Evolutionary conservation across 2,329 filamentous ascomycete species (phyloP), one percentile per base, ranked within the genome.

Genomic region (Purpureocillium takamizusanense): DNA sequence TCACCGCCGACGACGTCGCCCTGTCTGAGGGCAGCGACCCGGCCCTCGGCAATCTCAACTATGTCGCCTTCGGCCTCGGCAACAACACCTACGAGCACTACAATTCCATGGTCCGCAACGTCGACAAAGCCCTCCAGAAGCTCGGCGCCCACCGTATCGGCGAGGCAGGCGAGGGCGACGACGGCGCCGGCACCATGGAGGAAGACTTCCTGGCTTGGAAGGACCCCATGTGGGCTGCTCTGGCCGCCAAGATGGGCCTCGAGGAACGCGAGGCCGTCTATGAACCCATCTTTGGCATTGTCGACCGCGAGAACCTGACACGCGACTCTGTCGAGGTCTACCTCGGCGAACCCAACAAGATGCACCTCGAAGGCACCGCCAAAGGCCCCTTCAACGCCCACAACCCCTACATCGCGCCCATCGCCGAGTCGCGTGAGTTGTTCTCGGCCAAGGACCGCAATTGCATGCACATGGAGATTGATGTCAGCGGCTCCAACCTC

Each of bases 81-180:
- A 98, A 98, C 73, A 98, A 97, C 71, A 97, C 92, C 21, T 98
- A 98, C 60, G 92, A 98, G 60, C 92, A 98, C 71, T 98, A 95
- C 74, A 98, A 98, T 69, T 84, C 84, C 37, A 95, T 98, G 87
- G 89, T 98, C 43, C 87, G 90, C 60, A 86, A 90, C 46, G 82
- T 97, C 41, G 80, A 92, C 65, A 80, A 83, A 60, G 81, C 80
- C 45, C 69, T 98, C 42, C 72, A 79, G 55, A 90, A 85, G 54
- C 72, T 94, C 15, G 92, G 92, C 44, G 92, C 85, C 11, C 74
- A 80, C 55, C 77, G 87, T 49, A 86, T 98, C 50, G 89, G 92
- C 33, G 72, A 81, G 41, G 87, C 89, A 40, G 92, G 94, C 51
- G 90, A 97, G 68, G 92, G 92, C 54, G 92, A 98, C 54, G 92